Conservation (phyloP, 164 flowering plant species). For the Dillenia suffruticosa region DNA sequence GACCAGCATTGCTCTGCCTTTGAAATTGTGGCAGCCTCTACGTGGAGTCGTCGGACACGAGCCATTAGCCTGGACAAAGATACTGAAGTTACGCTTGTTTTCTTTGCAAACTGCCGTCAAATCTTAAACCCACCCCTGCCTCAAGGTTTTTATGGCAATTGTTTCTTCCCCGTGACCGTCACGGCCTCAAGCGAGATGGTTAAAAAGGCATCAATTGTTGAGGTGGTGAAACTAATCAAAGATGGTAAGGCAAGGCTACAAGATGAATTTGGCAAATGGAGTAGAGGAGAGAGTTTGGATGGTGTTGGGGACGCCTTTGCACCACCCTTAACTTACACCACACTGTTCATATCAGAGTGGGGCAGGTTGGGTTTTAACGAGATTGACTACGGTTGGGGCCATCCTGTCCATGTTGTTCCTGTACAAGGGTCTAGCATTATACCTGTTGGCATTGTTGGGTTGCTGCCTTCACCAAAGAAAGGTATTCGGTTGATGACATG, state of each 20-base stretch:
- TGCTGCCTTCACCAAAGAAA: slow-evolving; percentile 31
- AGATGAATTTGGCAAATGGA: slow-evolving; percentile 36
- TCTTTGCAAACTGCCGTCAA: slow-evolving; percentile 56
- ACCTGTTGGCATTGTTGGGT: slow-evolving; percentile 45
- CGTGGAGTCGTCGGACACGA: slow-evolving; percentile 43
- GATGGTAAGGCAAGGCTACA: slow-evolving; percentile 39
- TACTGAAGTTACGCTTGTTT: slow-evolving; percentile 37
- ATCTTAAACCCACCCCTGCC: slow-evolving; percentile 50
- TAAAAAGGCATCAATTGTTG: slow-evolving; percentile 21
- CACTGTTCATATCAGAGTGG: slow-evolving; percentile 66
- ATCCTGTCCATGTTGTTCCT: slow-evolving; percentile 51
- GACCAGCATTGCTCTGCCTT: slow-evolving; percentile 54
- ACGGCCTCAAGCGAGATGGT: slow-evolving; percentile 20
- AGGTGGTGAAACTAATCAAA: slow-evolving; percentile 45
- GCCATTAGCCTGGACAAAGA: slow-evolving; percentile 23
- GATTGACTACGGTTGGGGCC: slow-evolving; percentile 71
- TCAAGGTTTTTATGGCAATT: slow-evolving; percentile 62
- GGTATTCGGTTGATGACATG: slow-evolving; percentile 67
- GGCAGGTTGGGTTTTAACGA: slow-evolving; percentile 54
- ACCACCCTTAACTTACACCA: slow-evolving; percentile 39
- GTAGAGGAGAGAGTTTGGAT: slow-evolving; percentile 17
- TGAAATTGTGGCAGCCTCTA: slow-evolving; percentile 44
- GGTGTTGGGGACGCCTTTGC: slow-evolving; percentile 39
- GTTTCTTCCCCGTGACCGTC: slow-evolving; percentile 59
- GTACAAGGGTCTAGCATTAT: slow-evolving; percentile 49